Percentiles rank a stretch among this genome's conserved stretches.
phyloP scores from a whole-genome alignment of 495 filamentous ascomycete species.

The Xanthoparmelia taractica region DNA sequence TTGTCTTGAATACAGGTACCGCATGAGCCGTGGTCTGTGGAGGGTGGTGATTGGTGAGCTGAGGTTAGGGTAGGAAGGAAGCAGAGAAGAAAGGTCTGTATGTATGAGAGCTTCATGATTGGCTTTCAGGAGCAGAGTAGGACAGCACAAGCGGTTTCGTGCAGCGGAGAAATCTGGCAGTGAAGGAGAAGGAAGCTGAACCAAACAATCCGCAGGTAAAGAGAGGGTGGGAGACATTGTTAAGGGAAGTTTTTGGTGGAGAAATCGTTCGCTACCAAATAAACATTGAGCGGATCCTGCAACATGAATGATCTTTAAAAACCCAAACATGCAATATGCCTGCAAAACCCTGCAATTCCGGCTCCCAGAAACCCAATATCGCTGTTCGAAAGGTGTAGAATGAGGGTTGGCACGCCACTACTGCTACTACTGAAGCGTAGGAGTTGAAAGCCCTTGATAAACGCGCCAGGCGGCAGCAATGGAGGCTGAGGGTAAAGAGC shows the following conservation, averaged over 20 bases:
- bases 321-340: too few species aligned
- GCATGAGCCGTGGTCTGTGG: neutral
- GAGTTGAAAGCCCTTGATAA: neutral
- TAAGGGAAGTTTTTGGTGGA: too few species aligned
- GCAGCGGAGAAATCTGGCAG: neutral
- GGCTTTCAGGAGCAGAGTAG: neutral
- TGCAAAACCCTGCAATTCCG: too few species aligned
- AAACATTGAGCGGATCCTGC: too few species aligned
- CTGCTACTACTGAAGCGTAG: too few species aligned
- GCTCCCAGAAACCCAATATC: neutral
- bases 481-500: neutral
- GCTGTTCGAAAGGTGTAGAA: too few species aligned
- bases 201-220: neutral
- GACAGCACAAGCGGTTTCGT: neutral
- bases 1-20: conserved; percentile 14
- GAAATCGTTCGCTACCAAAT: too few species aligned
- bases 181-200: neutral
- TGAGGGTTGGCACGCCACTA: too few species aligned
- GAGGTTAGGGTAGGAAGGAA: neutral
- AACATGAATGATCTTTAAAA: too few species aligned
- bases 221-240: too few species aligned
- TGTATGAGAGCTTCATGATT: conserved; percentile 1
- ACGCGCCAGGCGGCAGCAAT: neutral
- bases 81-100: neutral
- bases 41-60: neutral